Conservation (phyloP, 2,329 filamentous ascomycete species). For the Talaromyces sp. region DNA sequence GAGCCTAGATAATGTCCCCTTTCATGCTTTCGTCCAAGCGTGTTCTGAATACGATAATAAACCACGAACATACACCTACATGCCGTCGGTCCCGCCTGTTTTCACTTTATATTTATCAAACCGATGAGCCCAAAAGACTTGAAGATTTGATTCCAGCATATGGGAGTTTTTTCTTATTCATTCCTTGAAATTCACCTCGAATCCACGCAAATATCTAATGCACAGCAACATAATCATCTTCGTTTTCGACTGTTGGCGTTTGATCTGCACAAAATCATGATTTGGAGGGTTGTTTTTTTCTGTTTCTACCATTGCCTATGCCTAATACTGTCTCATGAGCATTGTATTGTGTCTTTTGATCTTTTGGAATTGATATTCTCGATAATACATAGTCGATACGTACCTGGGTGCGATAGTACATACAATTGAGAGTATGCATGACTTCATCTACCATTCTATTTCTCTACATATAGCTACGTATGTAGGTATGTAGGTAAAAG, state of each 20-base stretch:
- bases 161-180: conserved; percentile 9
- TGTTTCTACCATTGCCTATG: neutral
- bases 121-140: neutral
- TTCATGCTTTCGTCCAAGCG: conserved; percentile 6
- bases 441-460: neutral
- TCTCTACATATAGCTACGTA: neutral
- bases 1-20: neutral
- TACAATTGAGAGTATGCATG: neutral
- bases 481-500: neutral
- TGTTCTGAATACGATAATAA: conserved; percentile 5
- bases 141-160: conserved; percentile 1
- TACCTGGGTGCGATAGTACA: conserved; percentile 1
- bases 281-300: neutral
- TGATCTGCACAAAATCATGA: conserved; percentile 2
- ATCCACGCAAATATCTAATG: neutral
- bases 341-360: neutral
- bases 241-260: neutral
- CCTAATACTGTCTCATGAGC: conserved; percentile 10
- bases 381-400: neutral
- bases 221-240: conserved; percentile 3
- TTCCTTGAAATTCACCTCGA: neutral
- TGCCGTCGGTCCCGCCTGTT: neutral
- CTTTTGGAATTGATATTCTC: no score
- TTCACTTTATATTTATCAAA: neutral
- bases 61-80: neutral